Evolutionary conservation across 1,284 basidiomycete genomes (phyloP), one percentile per base, ranked within the genome.

Genomic region (Moniliophthora roreri): DNA sequence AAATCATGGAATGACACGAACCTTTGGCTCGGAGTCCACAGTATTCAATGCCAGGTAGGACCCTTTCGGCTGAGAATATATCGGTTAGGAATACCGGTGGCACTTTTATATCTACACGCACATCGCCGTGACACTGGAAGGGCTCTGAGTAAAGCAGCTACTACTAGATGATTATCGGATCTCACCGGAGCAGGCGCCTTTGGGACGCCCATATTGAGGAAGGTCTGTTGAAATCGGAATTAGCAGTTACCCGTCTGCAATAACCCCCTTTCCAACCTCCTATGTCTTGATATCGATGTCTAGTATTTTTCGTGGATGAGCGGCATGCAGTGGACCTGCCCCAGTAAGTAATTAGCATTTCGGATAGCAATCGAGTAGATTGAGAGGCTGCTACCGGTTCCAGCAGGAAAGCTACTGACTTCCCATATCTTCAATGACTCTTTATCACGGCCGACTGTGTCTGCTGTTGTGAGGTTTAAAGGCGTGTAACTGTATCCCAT

Each of bases 291-390:
- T 13, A 18, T 53, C 52, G n/a, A 54, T 28, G 18, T 57, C 55
- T 7, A 53, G 39, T 39, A 51, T 44, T 2, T 16, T 11, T 20
- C 49, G 42, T 11, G 55, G 55, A 37, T 57, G 52, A 20, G 41
- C 37, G 49, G 23, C 58, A 58, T 42, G 60, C 36, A 41, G 58
- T 55, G 51, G 62, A 60, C 44, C 52, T 60, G 58, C 11, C 24
- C n/a, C n/a, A n/a, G n/a, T n/a, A 36, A 32, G 24, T 41, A 7
- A 11, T 10, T 40, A 40, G 39, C 21, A 13, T 5, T 11, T 21
- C 9, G 2, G n/a, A n/a, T n/a, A n/a, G 16, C n/a, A 40, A 10
- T 9, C 21, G n/a, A 2, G 28, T 32, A 32, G 11, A 32, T 11
- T n/a, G n/a, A n/a, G 28, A 6, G 6, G 28, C 7, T 11, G 28